Evolutionary conservation across 2,329 filamentous ascomycete species (phyloP), one percentile per base, ranked within the genome.

Genomic region (Bipolaris cookei): DNA sequence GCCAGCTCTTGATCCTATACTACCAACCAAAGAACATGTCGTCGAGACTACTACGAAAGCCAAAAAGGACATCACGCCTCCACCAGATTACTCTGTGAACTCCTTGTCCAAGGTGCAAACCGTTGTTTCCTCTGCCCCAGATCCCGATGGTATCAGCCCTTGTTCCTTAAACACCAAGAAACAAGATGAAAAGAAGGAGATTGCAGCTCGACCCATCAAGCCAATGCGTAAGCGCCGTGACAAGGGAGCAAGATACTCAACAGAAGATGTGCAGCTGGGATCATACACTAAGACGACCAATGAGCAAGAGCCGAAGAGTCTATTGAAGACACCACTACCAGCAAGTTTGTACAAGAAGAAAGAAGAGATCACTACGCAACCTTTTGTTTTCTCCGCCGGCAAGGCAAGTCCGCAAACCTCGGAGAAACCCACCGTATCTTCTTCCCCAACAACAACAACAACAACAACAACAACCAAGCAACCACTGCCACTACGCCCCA

Each of bases 21-120:
- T 6, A 30, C 14, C 23, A 14, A 41, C 4, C 2, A 49, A 41
- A 49, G 35, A 20, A 23, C 8, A 8, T 18, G n/a, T 13, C 8
- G 6, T 38, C 23, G 46, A 49, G 11, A 30, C 35, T 21, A 21
- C 10, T 3, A 5, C 30, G 23, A n/a, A 23, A 21, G 13, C 18
- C 34, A 18, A 49, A n/a, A 23, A 49, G 35, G 23, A 41, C 16
- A 41, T 28, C 5, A 49, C 46, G 18, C 46, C 46, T 39, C 46
- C 46, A n/a, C 46, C 46, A 5, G 14, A 8, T 8, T 32, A 21
- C 16, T 30, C 37, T 3, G 23, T 28, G n/a, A 30, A 30, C 13
- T 38, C 46, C 16, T 7, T 16, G 10, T 28, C 25, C n/a, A 45
- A 20, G 18, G 42, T 20, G 42, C 42, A 45, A 10, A 20, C 25